These are phyloP conservation scores for Rhytidhysteron rufulum DNA, from an alignment of 2,329 filamentous ascomycete genomes.

Conservation along the genomic window DNA sequence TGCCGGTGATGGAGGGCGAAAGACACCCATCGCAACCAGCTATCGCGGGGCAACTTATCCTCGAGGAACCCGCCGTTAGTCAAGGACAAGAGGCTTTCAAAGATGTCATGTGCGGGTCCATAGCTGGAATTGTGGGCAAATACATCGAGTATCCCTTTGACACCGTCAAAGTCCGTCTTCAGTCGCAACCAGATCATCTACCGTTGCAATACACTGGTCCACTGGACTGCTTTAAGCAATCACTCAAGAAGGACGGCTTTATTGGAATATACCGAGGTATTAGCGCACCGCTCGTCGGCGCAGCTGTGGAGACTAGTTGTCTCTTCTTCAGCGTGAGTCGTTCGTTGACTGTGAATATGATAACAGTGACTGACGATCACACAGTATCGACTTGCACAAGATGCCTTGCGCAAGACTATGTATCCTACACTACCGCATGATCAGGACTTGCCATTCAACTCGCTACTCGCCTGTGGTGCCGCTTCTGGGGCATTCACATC, in stretches of 20 bases:
- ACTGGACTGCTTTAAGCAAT: conserved; percentile 89
- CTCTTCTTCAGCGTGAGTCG: conserved; percentile 73
- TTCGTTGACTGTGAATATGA: neutral
- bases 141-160: conserved; percentile 99
- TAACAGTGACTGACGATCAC: conserved; percentile 15
- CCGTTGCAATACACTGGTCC: conserved; percentile 82
- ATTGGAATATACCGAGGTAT: conserved; percentile 86
- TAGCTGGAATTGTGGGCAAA: conserved; percentile 88
- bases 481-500: conserved; percentile 87
- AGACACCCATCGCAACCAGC: conserved; percentile 16
- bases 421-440: conserved; percentile 41
- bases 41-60: conserved; percentile 16
- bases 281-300: conserved; percentile 83
- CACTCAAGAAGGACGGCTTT: conserved; percentile 74
- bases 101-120: conserved; percentile 84
- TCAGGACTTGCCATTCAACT: conserved; percentile 66
- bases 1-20: conserved; percentile 28
- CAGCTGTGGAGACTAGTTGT: conserved; percentile 86
- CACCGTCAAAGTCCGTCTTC: conserved; percentile 93
- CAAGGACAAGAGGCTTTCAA: conserved; percentile 69
- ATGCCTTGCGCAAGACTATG: conserved; percentile 61
- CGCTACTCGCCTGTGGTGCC: conserved; percentile 75
- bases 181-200: conserved; percentile 85
- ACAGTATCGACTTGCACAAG: conserved; percentile 49
- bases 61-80: conserved; percentile 15